phyloP scores from a whole-genome alignment of 2,329 filamentous ascomycete species.

The Lachnum nothofagi region DNA sequence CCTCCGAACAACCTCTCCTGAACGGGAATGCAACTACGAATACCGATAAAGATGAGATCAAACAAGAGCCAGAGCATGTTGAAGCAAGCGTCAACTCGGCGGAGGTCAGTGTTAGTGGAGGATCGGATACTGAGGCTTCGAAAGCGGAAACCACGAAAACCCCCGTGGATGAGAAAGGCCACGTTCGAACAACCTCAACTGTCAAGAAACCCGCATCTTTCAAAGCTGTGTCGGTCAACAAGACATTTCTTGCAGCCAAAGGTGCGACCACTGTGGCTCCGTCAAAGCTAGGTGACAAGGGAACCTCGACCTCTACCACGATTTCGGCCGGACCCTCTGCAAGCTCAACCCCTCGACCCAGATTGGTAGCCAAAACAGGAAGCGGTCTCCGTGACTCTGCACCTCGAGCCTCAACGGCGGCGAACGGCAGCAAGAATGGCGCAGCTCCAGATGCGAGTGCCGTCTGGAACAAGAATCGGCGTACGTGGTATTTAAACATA shows the following conservation, averaged over 20 bases:
- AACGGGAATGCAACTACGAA: slow-evolving; percentile 41
- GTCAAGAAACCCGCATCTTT: slow-evolving; percentile 73
- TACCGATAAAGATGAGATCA: slow-evolving; percentile 46
- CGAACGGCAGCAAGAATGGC: slow-evolving; percentile 54
- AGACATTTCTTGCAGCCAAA: slow-evolving; percentile 75
- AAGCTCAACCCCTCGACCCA: slow-evolving; percentile 56
- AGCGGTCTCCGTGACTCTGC: slow-evolving; percentile 52
- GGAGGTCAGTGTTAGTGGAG: slow-evolving; percentile 65
- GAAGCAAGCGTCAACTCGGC: slow-evolving; percentile 58
- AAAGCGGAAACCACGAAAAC: slow-evolving; percentile 49
- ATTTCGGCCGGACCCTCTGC: slow-evolving; percentile 43
- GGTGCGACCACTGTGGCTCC: slow-evolving; percentile 40
- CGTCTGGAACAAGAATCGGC: slow-evolving; percentile 87
- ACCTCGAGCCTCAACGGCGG: slow-evolving; percentile 37
- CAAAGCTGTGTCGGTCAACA: slow-evolving; percentile 81
- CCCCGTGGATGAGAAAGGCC: slow-evolving; percentile 53
- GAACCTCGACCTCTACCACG: slow-evolving; percentile 39
- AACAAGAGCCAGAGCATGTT: slow-evolving; percentile 49
- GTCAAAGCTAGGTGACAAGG: slow-evolving; percentile 49
- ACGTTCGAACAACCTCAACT: slow-evolving; percentile 53
- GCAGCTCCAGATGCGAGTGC: slow-evolving; percentile 64
- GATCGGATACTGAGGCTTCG: slow-evolving; percentile 71
- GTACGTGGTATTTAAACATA: slow-evolving; percentile 45
- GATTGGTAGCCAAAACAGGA: slow-evolving; percentile 71
- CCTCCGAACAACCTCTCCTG: slow-evolving; percentile 36